These are phyloP conservation scores for Candida stauntonica DNA, from an alignment of 805 yeast species.

Conservation along the genomic window DNA sequence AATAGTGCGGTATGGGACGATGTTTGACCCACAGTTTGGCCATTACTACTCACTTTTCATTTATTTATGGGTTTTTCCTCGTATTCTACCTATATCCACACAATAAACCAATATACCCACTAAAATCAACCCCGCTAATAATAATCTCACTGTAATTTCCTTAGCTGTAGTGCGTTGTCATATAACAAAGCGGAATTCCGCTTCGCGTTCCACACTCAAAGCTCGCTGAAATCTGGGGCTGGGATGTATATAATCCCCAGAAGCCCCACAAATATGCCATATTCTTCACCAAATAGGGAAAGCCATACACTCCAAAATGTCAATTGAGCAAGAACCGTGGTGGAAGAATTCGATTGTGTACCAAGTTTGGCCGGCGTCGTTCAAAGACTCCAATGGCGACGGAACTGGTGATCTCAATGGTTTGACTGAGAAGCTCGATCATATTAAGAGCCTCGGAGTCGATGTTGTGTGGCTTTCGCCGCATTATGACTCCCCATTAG, in stretches of 20 bases:
- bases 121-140: too few species aligned
- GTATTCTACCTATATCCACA: too few species aligned
- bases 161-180: not conserved
- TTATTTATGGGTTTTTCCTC: too few species aligned
- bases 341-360: conserved; percentile 57
- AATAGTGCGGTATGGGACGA: too few species aligned
- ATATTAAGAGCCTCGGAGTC: conserved; percentile 45
- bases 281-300: too few species aligned
- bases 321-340: conserved; percentile 29
- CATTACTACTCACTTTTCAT: too few species aligned
- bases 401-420: conserved; percentile 58
- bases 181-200: not conserved
- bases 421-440: conserved; percentile 46
- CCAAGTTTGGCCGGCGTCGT: conserved; percentile 60
- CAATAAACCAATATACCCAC: too few species aligned
- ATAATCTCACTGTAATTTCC: too few species aligned
- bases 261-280: too few species aligned
- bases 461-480: conserved; percentile 57
- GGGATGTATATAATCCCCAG: too few species aligned
- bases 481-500: conserved; percentile 53
- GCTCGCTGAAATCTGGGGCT: not conserved
- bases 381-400: conserved; percentile 54
- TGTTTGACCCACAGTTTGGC: too few species aligned
- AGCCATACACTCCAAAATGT: not conserved
- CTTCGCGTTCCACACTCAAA: too few species aligned